Percentiles rank a stretch among this genome's conserved stretches.
phyloP scores from a whole-genome alignment of 2,329 filamentous ascomycete genomes.

The Lachnellula hyalina region DNA sequence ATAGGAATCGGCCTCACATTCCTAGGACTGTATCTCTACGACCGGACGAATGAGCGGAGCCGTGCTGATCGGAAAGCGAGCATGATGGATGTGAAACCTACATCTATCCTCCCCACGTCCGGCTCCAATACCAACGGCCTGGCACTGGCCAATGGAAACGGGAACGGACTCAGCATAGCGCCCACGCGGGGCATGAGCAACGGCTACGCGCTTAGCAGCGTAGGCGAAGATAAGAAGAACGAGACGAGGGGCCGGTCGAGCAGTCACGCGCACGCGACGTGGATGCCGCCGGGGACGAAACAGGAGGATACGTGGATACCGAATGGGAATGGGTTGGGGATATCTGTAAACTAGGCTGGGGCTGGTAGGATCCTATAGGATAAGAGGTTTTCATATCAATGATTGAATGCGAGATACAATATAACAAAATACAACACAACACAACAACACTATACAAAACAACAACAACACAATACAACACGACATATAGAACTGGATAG shows the following conservation, averaged over 20 bases:
- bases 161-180: slow-evolving; percentile 27
- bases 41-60: slow-evolving; percentile 82
- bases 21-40: slow-evolving; percentile 88
- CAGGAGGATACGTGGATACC: slow-evolving; percentile 78
- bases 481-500: too few relatives aligned
- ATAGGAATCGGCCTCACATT: slow-evolving; percentile 86
- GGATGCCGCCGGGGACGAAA: slow-evolving; percentile 74
- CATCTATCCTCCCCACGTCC: slow-evolving; percentile 24
- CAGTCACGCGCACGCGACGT: slow-evolving; percentile 46
- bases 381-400: background rate
- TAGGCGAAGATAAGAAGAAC: slow-evolving; percentile 29
- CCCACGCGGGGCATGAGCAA: slow-evolving; percentile 40
- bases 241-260: slow-evolving; percentile 43
- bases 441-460: too few relatives aligned
- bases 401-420: too few relatives aligned
- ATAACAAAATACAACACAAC: too few relatives aligned
- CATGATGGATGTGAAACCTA: slow-evolving; percentile 47
- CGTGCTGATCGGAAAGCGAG: slow-evolving; percentile 80
- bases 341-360: background rate
- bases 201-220: slow-evolving; percentile 37
- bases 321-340: slow-evolving; percentile 9
- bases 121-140: slow-evolving; percentile 18
- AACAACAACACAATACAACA: too few relatives aligned
- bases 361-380: background rate
- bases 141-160: slow-evolving; percentile 11